Evolutionary conservation across 306 rosid genomes (phyloP).

Genomic region (Biancaea sappan): DNA sequence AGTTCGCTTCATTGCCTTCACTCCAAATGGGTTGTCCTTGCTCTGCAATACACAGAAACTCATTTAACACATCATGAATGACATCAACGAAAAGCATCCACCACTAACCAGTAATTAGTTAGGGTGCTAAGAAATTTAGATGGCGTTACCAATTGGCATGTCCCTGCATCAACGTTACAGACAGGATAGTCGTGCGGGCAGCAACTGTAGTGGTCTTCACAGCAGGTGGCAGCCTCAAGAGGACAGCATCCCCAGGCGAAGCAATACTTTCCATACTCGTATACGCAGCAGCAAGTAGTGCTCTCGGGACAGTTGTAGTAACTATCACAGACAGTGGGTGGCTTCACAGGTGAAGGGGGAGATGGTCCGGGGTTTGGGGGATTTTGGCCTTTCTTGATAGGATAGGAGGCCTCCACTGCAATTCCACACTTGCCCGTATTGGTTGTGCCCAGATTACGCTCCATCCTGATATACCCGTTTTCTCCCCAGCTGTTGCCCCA

Average conservation of each 20-base stretch:
- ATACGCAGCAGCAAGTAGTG: conserved; percentile 88
- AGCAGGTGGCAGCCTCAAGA: conserved; percentile 89
- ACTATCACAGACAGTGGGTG: conserved; percentile 77
- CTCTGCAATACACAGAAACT: conserved; percentile 53
- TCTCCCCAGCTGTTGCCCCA: conserved; percentile 96
- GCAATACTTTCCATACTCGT: conserved; percentile 50
- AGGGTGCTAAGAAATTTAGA: neutral
- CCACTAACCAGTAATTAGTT: neutral
- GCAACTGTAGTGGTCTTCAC: conserved; percentile 87
- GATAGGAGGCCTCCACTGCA: conserved; percentile 89
- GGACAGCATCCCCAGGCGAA: conserved; percentile 95
- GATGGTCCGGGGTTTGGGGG: conserved; percentile 97
- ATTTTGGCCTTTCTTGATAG: conserved; percentile 67
- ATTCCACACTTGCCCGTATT: conserved; percentile 85
- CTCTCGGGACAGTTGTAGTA: conserved; percentile 60
- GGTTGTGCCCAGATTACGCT: conserved; percentile 58
- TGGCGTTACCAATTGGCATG: conserved; percentile 60
- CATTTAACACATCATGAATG: neutral
- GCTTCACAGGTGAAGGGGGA: conserved; percentile 84
- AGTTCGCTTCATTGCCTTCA: conserved; percentile 80
- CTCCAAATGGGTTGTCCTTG: conserved; percentile 70
- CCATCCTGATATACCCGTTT: conserved; percentile 68
- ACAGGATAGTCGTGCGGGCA: conserved; percentile 85
- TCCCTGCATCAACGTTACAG: conserved; percentile 59
- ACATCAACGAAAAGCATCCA: neutral